Conservation (phyloP, 192 early-diverging fungal genomes). For the Allomyces macrogynus region DNA sequence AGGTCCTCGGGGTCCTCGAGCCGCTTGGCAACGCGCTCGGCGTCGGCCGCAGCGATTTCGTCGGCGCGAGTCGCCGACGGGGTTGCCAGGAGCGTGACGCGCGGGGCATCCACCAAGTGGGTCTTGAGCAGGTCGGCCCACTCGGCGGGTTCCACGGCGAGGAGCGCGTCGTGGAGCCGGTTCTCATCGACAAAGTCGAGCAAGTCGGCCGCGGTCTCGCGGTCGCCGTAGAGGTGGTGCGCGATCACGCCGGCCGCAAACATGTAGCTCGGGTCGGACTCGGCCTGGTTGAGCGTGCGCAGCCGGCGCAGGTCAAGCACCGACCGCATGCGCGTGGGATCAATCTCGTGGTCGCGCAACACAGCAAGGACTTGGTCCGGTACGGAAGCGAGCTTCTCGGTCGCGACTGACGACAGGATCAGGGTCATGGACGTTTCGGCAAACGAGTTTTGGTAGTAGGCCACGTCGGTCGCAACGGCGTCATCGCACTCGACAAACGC, state of each 20-base stretch:
- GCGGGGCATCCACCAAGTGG: slow-evolving; percentile 20
- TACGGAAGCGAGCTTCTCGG: background rate
- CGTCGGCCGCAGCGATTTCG: slow-evolving; percentile 23
- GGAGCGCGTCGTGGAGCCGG: background rate
- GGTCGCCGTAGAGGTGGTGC: background rate
- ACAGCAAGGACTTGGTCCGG: background rate
- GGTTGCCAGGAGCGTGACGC: slow-evolving; percentile 25
- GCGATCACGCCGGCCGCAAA: background rate
- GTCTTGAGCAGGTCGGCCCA: slow-evolving; percentile 4
- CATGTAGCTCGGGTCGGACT: background rate
- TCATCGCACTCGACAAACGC: slow-evolving; percentile 41
- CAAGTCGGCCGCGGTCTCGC: background rate
- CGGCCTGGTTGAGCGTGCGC: background rate
- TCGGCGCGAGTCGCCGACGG: slow-evolving; percentile 31
- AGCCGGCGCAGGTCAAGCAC: background rate
- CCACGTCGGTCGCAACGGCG: slow-evolving; percentile 24
- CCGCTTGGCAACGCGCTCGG: slow-evolving; percentile 25
- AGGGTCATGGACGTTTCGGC: no score
- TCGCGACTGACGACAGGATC: background rate
- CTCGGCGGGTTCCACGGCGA: background rate
- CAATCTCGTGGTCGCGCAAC: background rate
- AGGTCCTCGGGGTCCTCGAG: slow-evolving; percentile 21
- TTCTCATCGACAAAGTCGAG: background rate
- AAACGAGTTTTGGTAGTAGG: background rate
- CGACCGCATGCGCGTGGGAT: background rate